Evolutionary conservation across 352 stramenopile species (phyloP), one percentile per base, ranked within the genome.

Genomic region (Phytophthora lateralis): DNA sequence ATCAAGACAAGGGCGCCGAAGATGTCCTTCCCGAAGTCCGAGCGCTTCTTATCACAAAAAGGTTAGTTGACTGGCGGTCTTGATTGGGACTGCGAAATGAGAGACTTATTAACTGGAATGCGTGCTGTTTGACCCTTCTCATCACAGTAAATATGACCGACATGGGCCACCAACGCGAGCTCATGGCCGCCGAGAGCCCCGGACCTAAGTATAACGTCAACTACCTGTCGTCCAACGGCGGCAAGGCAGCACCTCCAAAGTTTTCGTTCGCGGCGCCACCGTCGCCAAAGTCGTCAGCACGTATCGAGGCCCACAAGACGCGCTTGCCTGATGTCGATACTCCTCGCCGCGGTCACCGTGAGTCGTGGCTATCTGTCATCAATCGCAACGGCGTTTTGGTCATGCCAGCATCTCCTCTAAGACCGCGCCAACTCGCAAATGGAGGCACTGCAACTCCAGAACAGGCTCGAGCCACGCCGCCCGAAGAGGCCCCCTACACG

Each of bases 201-300:
- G 85, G 85, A 3, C 85, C 83, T 43, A 94, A 93, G 60, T 94
- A 94, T 65, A 94, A 93, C 46, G 82, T 93, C 17, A 69, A 85
- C 34, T 71, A 72, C 29, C 54, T 87, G 41, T 47, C 73, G 15
- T 59, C 71, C 26, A 91, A 89, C 32, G 78, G 77, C 20, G 85
- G 82, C 30, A 88, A 82, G 17, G 53, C 58, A 14, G 76, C 57
- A 8, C 74, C 77, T 10, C 80, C 80, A 3, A 75, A 75, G 17
- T 91, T 76, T 60, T 90, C 85, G 4, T 94, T 94, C 32, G 80
- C 83, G 6, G 68, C 78, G 10, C 78, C 78, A 2, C 52, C 46
- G 4, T 77, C 69, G 17, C 65, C 64, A 1, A 69, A 62, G 38
- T 60, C 51, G 0, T 14, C 52, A 41, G 46, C 58, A 39, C 64